Base-by-base conservation (phyloP, 345 rosid species). In the Anastatica hierochuntica region DNA sequence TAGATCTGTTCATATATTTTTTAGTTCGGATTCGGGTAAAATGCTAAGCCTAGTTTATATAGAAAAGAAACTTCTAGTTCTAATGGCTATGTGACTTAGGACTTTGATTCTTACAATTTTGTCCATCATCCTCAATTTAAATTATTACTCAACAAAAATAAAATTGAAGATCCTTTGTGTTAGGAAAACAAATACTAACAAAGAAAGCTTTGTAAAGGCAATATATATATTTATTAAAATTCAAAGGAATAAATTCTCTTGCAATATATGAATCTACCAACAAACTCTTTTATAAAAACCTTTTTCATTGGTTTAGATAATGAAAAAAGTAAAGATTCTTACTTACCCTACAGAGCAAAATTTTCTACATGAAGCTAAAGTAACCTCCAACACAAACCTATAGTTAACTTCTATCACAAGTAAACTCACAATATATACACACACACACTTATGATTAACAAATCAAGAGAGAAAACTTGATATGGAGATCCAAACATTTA, bases 391-490 rank as follows among this genome's bases (percentile, higher is more conserved):
- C 66, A 65, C 77, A 75, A 62, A 64, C 69, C 70, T 55, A 69
- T 33, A 43, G 71, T 53, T 63, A 56, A 68, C 53, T 49, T 77
- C 26, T 63, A 73, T 72, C 71, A 57, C 59, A 57, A 35, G 47
- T 31, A 74, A 75, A 73, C 70, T n/a, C 60, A 77, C 78, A 66
- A 76, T 68, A 80, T 68, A 66, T 37, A 66, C 33, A 50, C 31
- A 33, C 43, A 17, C 14, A 58, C 6, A 24, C 6, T 17, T 23
- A 7, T 13, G 60, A 27, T 53, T 16, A 1, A 23, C 41, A 48
- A 34, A 54, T 31, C 26, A 2, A 45, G 3, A 15, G 7, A 12
- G 20, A 5, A 10, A 13, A 23, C 16, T 18, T 10, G 43, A 34
- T 7, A 66, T 66, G 71, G 66, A 60, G 43, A 9, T 52, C 18